Percentiles rank a stretch among this genome's conserved stretches.
Conservation (phyloP, 169 alveolate species). For the Eimeria falciformis region DNA sequence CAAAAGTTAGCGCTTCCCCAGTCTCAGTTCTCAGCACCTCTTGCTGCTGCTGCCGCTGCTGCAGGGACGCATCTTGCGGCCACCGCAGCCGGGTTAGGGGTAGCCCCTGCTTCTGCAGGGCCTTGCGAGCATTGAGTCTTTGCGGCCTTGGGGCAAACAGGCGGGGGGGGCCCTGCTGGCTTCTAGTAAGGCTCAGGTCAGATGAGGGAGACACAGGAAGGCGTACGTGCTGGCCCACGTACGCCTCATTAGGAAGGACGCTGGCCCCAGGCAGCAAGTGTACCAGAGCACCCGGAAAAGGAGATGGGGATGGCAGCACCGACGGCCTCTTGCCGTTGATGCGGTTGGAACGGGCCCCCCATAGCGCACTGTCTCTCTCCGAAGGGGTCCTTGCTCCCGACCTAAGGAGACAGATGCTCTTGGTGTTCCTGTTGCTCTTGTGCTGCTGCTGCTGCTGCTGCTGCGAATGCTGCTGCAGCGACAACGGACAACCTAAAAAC, state of each 20-base stretch:
- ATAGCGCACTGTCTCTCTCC: too few species aligned
- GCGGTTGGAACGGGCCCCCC: slow-evolving; percentile 22
- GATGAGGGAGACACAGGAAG: slow-evolving; percentile 45
- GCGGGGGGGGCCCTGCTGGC: background rate
- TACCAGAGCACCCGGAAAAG: slow-evolving; percentile 37
- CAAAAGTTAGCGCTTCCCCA: background rate
- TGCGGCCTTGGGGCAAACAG: background rate
- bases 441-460: too few species aligned
- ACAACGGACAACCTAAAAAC: too few species aligned
- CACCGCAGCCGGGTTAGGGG: background rate
- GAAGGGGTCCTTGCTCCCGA: too few species aligned
- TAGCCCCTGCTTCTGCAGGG: background rate
- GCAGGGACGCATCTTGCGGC: background rate
- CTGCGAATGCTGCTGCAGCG: too few species aligned
- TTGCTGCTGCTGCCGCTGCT: slow-evolving; percentile 9
- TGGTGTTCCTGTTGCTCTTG: too few species aligned
- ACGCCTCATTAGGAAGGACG: slow-evolving; percentile 20
- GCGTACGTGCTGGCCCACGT: slow-evolving; percentile 60
- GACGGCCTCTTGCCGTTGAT: slow-evolving; percentile 49
- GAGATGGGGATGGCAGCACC: slow-evolving; percentile 49
- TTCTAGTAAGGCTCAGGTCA: background rate
- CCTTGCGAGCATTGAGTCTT: background rate
- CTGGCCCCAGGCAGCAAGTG: background rate
- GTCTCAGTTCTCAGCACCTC: background rate
- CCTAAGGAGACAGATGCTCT: too few species aligned